Evolutionary conservation across 306 rosid species (phyloP).

Genomic region (Lathyrus tuberosus): DNA sequence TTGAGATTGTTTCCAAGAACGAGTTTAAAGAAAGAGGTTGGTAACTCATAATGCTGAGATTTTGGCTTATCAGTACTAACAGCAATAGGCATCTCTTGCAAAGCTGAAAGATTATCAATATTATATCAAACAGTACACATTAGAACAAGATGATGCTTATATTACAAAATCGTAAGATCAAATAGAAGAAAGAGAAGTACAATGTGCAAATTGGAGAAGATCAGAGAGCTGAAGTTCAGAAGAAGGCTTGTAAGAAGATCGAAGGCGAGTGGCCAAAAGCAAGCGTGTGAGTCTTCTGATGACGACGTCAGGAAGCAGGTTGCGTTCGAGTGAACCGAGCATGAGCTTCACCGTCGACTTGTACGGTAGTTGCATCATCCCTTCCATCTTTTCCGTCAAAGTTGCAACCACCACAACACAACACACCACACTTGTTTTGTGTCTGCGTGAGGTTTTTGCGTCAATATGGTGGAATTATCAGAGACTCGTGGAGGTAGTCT

Average conservation of each 20-base stretch:
- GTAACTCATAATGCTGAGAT: slow-evolving; percentile 83
- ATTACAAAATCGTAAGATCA: background rate
- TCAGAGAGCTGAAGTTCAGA: slow-evolving; percentile 68
- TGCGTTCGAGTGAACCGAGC: slow-evolving; percentile 61
- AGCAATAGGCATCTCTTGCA: slow-evolving; percentile 86
- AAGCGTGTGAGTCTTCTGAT: slow-evolving; percentile 64
- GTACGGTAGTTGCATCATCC: slow-evolving; percentile 50
- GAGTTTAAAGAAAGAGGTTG: slow-evolving; percentile 87
- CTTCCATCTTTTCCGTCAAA: slow-evolving; percentile 33
- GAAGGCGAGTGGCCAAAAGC: slow-evolving; percentile 74
- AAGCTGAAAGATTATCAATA: slow-evolving; percentile 56
- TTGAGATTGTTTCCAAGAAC: slow-evolving; percentile 83
- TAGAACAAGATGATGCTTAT: background rate
- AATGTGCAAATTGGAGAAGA: slow-evolving; percentile 61
- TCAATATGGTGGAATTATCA: background rate
- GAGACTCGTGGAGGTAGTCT: background rate
- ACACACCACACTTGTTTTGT: background rate
- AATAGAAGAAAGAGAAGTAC: slow-evolving; percentile 33
- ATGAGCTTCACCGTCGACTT: slow-evolving; percentile 54
- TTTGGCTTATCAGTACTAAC: slow-evolving; percentile 71
- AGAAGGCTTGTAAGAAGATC: slow-evolving; percentile 68
- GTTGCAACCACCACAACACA: slow-evolving; percentile 4
- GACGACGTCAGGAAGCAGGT: slow-evolving; percentile 69
- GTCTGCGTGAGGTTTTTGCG: background rate
- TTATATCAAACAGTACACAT: background rate